phyloP scores from a whole-genome alignment of 176 grass and related monocot genomes.

The Cenchrus purpureus region DNA sequence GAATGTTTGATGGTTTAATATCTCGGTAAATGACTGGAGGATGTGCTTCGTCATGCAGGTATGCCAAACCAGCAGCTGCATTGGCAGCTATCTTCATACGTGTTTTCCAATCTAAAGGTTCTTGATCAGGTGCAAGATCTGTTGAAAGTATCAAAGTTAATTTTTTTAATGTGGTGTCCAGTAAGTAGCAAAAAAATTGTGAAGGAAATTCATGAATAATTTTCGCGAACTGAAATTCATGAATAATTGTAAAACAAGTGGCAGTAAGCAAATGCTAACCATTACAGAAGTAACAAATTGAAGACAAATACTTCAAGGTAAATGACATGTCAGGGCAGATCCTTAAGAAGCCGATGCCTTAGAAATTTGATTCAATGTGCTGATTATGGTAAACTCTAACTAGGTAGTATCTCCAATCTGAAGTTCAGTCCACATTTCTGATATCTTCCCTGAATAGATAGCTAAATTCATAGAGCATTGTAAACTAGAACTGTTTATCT shows the following conservation, averaged over 20 bases:
- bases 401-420: background rate
- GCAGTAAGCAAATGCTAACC: constrained; percentile 20
- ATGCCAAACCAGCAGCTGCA: constrained; percentile 80
- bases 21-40: constrained; percentile 84
- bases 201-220: background rate
- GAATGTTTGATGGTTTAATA: constrained; percentile 85
- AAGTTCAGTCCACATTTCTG: background rate
- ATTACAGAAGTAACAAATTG: constrained; percentile 12
- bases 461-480: constrained; percentile 12
- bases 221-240: background rate
- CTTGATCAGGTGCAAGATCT: constrained; percentile 62
- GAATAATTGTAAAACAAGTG: background rate
- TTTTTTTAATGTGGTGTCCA: constrained; percentile 10
- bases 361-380: background rate
- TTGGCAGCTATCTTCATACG: constrained; percentile 81
- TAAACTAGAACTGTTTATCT: background rate
- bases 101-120: constrained; percentile 71
- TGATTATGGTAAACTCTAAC: background rate
- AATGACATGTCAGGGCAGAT: background rate
- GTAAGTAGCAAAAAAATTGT: constrained; percentile 8
- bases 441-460: constrained; percentile 3
- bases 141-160: constrained; percentile 19
- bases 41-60: constrained; percentile 65
- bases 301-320: background rate
- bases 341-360: constrained; percentile 4